Conservation (phyloP, 768 basidiomycete species). For the Tricholomella constricta region DNA sequence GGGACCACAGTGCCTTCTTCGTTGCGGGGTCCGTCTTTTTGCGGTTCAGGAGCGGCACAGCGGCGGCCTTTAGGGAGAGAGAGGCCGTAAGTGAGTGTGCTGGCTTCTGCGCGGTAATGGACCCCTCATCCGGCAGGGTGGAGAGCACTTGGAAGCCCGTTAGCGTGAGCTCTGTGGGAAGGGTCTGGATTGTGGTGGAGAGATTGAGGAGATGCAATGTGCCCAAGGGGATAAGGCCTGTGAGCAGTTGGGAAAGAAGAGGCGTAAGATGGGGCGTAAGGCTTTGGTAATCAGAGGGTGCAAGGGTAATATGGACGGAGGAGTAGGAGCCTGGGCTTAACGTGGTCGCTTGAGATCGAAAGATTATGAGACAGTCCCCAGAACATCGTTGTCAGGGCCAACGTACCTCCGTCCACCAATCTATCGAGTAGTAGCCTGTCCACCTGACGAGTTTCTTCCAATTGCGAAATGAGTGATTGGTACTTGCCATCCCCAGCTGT, state of each 20-base stretch:
- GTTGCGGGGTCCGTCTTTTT: slow-evolving; percentile 63
- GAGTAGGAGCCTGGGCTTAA: slow-evolving; percentile 58
- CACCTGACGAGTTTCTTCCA: slow-evolving; percentile 56
- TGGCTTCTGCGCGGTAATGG: slow-evolving; percentile 74
- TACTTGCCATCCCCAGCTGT: slow-evolving; percentile 83
- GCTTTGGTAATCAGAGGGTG: slow-evolving; percentile 59
- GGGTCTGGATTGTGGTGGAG: slow-evolving; percentile 38
- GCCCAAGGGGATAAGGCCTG: slow-evolving; percentile 65
- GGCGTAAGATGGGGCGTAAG: slow-evolving; percentile 53
- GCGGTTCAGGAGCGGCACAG: slow-evolving; percentile 55
- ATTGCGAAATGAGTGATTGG: slow-evolving; percentile 63
- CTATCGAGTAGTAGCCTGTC: slow-evolving; percentile 85
- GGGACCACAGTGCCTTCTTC: slow-evolving; percentile 89
- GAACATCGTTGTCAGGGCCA: background rate
- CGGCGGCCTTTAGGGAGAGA: slow-evolving; percentile 46
- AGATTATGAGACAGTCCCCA: slow-evolving; percentile 8
- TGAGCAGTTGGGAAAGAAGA: slow-evolving; percentile 62
- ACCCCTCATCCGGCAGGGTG: slow-evolving; percentile 36
- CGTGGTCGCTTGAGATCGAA: slow-evolving; percentile 49
- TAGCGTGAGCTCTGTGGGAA: slow-evolving; percentile 62
- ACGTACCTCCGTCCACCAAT: slow-evolving; percentile 75
- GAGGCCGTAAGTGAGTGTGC: slow-evolving; percentile 41
- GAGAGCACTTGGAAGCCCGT: slow-evolving; percentile 67
- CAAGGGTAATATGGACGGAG: slow-evolving; percentile 69
- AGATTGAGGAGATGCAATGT: slow-evolving; percentile 68